Evolutionary conservation across 1,284 basidiomycete genomes (phyloP).

Genomic region (Trametes hirsuta): DNA sequence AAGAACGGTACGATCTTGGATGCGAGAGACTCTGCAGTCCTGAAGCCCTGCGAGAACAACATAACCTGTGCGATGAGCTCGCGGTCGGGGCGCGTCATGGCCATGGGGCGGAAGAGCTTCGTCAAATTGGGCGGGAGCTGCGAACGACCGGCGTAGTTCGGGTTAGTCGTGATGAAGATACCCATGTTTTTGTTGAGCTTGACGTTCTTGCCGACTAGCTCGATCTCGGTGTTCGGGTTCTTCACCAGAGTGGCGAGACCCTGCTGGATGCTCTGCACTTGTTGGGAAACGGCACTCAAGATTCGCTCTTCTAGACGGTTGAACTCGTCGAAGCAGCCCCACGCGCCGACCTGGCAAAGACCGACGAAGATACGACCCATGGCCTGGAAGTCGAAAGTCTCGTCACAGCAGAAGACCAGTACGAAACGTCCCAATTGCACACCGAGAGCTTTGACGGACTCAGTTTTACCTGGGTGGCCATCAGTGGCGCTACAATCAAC

Average conservation of each 20-base stretch:
- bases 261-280: constrained; percentile 98
- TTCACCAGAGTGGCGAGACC: constrained; percentile 82
- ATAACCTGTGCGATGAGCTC: constrained; percentile 99
- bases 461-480: constrained; percentile 83
- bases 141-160: constrained; percentile 97
- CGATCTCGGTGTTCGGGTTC: constrained; percentile 88
- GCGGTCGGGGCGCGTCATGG: constrained; percentile 98
- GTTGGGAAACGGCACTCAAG: constrained; percentile 97
- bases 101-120: constrained; percentile 95
- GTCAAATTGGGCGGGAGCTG: constrained; percentile 97
- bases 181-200: constrained; percentile 95
- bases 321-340: constrained; percentile 99
- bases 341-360: constrained; percentile 98
- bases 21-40: constrained; percentile 93
- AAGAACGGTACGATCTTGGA: constrained; percentile 99
- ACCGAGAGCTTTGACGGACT: constrained; percentile 98
- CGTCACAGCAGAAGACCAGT: constrained; percentile 98
- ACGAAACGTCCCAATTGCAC: constrained; percentile 98
- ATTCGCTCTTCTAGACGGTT: constrained; percentile 99
- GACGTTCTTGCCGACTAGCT: constrained; percentile 93
- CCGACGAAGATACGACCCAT: constrained; percentile 99
- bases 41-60: constrained; percentile 99
- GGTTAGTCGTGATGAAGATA: constrained; percentile 98
- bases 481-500: not conserved
- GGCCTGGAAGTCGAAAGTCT: constrained; percentile 99